Evolutionary conservation across 345 rosid species (phyloP).

Genomic region (Noccaea bulbosa): DNA sequence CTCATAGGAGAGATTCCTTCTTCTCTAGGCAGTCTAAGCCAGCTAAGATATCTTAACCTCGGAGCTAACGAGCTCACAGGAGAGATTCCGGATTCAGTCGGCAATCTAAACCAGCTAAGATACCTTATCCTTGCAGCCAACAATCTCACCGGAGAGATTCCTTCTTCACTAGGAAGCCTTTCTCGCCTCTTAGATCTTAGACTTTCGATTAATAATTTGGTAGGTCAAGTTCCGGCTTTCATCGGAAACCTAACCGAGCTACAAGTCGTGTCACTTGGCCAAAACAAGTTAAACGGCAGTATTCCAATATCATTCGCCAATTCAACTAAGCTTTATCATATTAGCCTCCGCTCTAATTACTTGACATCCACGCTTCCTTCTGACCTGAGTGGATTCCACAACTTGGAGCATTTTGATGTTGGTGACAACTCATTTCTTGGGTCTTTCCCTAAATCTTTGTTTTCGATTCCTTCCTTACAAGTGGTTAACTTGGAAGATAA

Average conservation of each 20-base stretch:
- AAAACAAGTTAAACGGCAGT: background rate
- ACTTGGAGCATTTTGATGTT: background rate
- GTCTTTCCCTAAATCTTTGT: conserved; percentile 9
- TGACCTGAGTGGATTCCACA: conserved; percentile 5
- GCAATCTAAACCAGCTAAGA: conserved; percentile 4
- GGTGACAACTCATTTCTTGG: conserved; percentile 1
- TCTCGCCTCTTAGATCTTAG: conserved; percentile 1
- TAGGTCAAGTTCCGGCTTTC: background rate
- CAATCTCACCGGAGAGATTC: conserved; percentile 9
- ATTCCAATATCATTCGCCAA: conserved; percentile 2
- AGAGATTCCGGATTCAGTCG: background rate
- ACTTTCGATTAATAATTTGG: background rate
- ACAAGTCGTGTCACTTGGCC: background rate
- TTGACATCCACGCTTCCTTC: conserved; percentile 10
- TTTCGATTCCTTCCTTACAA: background rate
- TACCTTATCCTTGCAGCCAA: background rate
- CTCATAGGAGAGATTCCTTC: background rate
- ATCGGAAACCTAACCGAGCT: background rate
- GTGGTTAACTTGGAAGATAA: background rate
- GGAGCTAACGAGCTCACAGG: background rate
- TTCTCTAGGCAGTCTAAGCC: background rate
- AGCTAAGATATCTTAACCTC: background rate
- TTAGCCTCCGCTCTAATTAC: background rate
- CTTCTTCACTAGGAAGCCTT: conserved; percentile 31
- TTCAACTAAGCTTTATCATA: background rate